Evolutionary conservation across 2,329 filamentous ascomycete genomes (phyloP), one percentile per base, ranked within the genome.

Genomic region (Monosporascus sp.): DNA sequence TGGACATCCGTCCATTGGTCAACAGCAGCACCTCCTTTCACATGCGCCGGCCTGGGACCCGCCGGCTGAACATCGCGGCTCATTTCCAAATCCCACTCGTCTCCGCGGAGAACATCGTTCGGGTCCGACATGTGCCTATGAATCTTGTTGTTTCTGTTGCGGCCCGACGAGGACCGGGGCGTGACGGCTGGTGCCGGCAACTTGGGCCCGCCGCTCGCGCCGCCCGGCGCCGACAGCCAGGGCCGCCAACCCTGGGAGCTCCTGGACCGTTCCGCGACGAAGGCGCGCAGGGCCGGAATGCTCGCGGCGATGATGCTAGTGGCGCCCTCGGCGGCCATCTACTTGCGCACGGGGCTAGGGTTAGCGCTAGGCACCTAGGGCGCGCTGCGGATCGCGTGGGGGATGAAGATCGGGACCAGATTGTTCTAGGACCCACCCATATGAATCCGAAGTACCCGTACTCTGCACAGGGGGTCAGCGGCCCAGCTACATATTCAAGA

Each of bases 271-370:
- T 50, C 48, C 8, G 44, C 42, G 17, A 54, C 24, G n/a, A 54
- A 51, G 3, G 44, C 52, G 6, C 52, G 51, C 9, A 53, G 37
- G 5, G 51, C 31, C 14, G 51, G 51, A 37, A 53, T 50, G 44
- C 51, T 53, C 34, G 51, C 51, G 5, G 51, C 51, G 36, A 53
- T 48, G 17, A 53, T 50, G 31, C 42, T 51, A 5, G 51, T 51
- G 22, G 37, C 49, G 37, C 51, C 51, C 24, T 53, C 48, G 34
- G 51, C 51, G 11, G 51, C 49, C 48, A 51, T 44, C 49, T 45
- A 38, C 9, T 17, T 7, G 24, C 14, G 18, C 15, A 25, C 14
- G 37, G 15, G 15, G 9, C 22, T 11, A 42, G 41, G 27, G 39
- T 36, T 20, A 41, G 38, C 17, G 18, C 38, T 9, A n/a, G 17